phyloP scores from a whole-genome alignment of 352 stramenopile species.

The Globisporangium alternatum region DNA sequence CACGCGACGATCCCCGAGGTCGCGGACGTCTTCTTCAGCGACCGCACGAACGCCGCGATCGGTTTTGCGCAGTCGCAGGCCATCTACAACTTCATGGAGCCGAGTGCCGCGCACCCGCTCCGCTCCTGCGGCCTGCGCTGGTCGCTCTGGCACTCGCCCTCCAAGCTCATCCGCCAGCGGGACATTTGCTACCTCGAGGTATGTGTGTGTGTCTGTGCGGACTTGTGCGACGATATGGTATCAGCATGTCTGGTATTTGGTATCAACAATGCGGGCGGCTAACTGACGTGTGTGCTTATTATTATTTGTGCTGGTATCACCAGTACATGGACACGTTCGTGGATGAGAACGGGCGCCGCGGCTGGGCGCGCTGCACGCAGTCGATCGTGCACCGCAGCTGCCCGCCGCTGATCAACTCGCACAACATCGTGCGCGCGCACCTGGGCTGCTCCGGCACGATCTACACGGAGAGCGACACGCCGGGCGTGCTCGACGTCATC shows the following conservation, averaged over 20 bases:
- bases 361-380: slow-evolving; percentile 60
- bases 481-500: slow-evolving; percentile 45
- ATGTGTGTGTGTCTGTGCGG: neutral
- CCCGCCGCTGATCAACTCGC: slow-evolving; percentile 42
- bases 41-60: slow-evolving; percentile 57
- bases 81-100: slow-evolving; percentile 49
- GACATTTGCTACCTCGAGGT: slow-evolving; percentile 63
- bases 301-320: too few relatives aligned
- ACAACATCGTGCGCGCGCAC: slow-evolving; percentile 53
- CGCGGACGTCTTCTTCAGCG: slow-evolving; percentile 56
- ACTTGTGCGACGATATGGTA: neutral
- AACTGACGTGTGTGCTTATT: neutral
- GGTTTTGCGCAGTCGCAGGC: slow-evolving; percentile 60
- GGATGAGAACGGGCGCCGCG: slow-evolving; percentile 45
- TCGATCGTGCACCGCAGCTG: slow-evolving; percentile 67
- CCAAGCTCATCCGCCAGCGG: slow-evolving; percentile 53
- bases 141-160: slow-evolving; percentile 63
- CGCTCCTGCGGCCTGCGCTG: slow-evolving; percentile 55
- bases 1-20: slow-evolving; percentile 49
- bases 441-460: slow-evolving; percentile 58
- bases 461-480: slow-evolving; percentile 55
- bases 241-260: neutral
- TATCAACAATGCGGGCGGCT: neutral
- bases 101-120: slow-evolving; percentile 41
- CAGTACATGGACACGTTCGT: slow-evolving; percentile 65